Base-by-base conservation (phyloP, 305 asterid genomes). In the Petunia hybrid region DNA sequence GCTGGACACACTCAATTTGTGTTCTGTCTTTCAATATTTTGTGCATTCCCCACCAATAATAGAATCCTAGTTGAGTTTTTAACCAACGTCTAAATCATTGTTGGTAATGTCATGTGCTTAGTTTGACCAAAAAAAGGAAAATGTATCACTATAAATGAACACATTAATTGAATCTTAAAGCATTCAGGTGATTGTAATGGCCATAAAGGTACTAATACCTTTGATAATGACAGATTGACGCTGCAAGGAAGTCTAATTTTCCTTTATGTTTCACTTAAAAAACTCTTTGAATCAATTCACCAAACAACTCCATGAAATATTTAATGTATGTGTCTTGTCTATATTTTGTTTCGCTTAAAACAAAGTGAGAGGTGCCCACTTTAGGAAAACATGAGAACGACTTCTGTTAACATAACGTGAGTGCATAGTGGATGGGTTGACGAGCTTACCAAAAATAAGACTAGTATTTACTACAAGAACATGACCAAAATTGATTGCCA, bases 21-120 rank as follows among this genome's bases (percentile, higher is more conserved):
- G 78, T 13, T 69, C 0, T 48, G 78, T 48, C 13, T 71, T 35
- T 71, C 13, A 74, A 36, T 74, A 36, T 38, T 38, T 74, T 74
- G 48, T 74, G 38, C 77, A 43, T 43, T 80, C 79, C 55, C 62
- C 70, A n/a, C 80, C 73, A 53, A 45, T 48, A 51, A 51, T 16
- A 69, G 16, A 45, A 67, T 42, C 45, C 16, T 16, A 22, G 59
- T 48, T 51, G 63, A 51, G 46, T 1, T 13, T 53, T 13, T 36
- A 2, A 0, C 6, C 3, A 51, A 13, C 55, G 63, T 51, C 78
- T 48, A 48, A 73, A 73, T 73, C 78, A 73, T 51, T 42, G 31
- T 42, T 69, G 76, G 76, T 71, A 73, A 73, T 12, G 45, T 73
- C 62, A 2, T 51, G 63, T 13, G 0, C 41, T 45, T 10, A 46